Conservation (phyloP, 148 eudicot species). For the Euryodendron excelsum region DNA sequence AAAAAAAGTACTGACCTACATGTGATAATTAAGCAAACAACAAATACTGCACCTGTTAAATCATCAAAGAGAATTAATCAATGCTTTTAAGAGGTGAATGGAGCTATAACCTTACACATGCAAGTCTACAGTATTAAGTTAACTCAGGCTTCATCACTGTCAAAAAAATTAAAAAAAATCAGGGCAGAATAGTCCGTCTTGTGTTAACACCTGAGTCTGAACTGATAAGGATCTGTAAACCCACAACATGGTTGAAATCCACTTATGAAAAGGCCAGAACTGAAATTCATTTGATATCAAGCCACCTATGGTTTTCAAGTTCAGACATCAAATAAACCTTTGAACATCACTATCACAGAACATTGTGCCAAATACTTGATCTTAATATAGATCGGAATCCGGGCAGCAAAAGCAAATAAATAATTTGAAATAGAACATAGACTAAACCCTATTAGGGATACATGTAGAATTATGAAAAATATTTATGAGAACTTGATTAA, state of each 20-base stretch:
- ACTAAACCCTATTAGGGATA: background rate
- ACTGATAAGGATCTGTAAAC: background rate
- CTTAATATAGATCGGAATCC: background rate
- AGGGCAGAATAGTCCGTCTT: background rate
- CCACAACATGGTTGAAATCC: background rate
- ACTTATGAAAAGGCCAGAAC: background rate
- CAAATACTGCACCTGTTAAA: slow-evolving; percentile 83
- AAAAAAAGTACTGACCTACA: slow-evolving; percentile 66
- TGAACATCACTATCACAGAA: background rate
- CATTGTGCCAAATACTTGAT: background rate
- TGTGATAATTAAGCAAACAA: slow-evolving; percentile 81
- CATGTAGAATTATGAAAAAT: background rate
- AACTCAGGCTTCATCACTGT: too few relatives aligned
- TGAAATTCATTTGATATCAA: background rate
- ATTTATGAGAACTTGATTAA: background rate
- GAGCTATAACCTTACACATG: background rate
- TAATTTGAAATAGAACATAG: background rate
- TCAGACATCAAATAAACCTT: background rate
- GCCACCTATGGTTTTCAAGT: background rate
- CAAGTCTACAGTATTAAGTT: background rate
- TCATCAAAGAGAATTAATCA: slow-evolving; percentile 12
- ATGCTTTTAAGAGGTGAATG: slow-evolving; percentile 7
- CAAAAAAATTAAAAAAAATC: background rate
- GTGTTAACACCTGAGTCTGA: background rate
- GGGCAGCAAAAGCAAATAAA: background rate